Base-by-base conservation (phyloP, 208 protist genomes). In the Leptomonas seymouri region DNA sequence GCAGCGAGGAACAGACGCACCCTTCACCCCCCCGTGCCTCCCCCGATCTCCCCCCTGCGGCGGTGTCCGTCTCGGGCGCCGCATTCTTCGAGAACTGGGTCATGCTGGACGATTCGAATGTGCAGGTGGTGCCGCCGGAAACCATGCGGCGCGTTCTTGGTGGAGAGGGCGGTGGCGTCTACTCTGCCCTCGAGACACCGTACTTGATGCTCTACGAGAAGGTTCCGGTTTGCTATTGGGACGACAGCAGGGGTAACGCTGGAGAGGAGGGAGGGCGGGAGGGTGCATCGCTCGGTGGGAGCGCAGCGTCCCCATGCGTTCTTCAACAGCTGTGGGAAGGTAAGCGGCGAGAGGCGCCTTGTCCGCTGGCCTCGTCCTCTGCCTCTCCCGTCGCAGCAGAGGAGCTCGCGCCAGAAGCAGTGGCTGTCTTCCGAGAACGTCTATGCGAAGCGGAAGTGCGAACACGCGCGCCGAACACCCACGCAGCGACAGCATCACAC, bases 121-220 rank as follows among this genome's bases (percentile, higher is more conserved):
- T 91, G 56, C 61, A 72, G 25, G 6, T 55, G 14, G 62, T 91
- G 21, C 21, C 49, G 16, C 8, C 54, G 8, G 67, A 71, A 15
- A 75, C 28, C 21, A 78, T 86, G 69, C 53, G 54, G 20, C 58
- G 42, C 27, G 62, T 91, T 25, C 54, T 91, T 31, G 21, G 45
- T 16, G 86, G 86, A 20, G 45, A 57, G 23, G 55, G 70, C 21
- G 74, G 71, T 30, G 80, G 76, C 27, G 77, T 88, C 7, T 82
- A 84, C 75, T 76, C 75, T 15, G 30, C 25, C 6, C 55, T 73
- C 54, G 86, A 92, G 71, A 89, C 83, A 6, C 78, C 83, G 25
- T 92, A 89, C 45, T 64, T 92, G 11, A 45, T 89, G 23, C 71
- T 92, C 11, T 92, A 92, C 46, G 82, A 89, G 66, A 69, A 71